Conservation (phyloP, 2,329 filamentous ascomycete species). For the Sclerotinia trifoliorum region DNA sequence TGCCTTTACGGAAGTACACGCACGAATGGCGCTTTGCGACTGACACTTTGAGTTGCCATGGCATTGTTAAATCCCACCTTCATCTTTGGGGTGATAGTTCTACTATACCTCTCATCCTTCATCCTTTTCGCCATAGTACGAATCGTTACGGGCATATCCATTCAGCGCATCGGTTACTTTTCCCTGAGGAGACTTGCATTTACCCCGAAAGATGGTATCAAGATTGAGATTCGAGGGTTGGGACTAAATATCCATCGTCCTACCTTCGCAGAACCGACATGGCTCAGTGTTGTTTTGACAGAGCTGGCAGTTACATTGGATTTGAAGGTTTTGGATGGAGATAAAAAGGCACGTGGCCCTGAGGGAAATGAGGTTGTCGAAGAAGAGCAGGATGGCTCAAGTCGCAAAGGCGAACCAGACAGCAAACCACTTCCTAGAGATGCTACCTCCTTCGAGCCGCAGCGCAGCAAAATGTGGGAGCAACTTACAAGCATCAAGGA, state of each 20-base stretch:
- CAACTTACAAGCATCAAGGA: constrained; percentile 78
- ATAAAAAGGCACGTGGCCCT: constrained; percentile 34
- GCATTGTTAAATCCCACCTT: constrained; percentile 74
- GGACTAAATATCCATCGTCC: constrained; percentile 87
- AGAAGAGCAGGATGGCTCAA: constrained; percentile 29
- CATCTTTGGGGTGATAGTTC: constrained; percentile 77
- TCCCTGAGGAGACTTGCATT: constrained; percentile 90
- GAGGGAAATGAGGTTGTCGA: constrained; percentile 35
- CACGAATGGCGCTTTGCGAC: constrained; percentile 20
- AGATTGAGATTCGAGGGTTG: constrained; percentile 84
- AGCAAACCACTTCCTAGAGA: constrained; percentile 28
- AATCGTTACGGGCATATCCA: constrained; percentile 89
- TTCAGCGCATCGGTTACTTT: constrained; percentile 91
- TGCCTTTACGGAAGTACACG: constrained; percentile 6
- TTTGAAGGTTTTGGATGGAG: constrained; percentile 60
- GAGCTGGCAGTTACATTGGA: constrained; percentile 85
- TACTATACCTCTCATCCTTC: constrained; percentile 88
- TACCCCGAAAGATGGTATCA: constrained; percentile 82
- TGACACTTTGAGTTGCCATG: constrained; percentile 45
- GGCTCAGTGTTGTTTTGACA: constrained; percentile 85
- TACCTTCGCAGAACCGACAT: constrained; percentile 95
- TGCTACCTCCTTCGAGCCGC: constrained; percentile 35
- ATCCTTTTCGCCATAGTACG: constrained; percentile 90
- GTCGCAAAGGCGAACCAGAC: constrained; percentile 29
- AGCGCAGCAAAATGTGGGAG: constrained; percentile 75